phyloP scores from a whole-genome alignment of 2,329 filamentous ascomycete genomes.

The Thielaviopsis euricoi region DNA sequence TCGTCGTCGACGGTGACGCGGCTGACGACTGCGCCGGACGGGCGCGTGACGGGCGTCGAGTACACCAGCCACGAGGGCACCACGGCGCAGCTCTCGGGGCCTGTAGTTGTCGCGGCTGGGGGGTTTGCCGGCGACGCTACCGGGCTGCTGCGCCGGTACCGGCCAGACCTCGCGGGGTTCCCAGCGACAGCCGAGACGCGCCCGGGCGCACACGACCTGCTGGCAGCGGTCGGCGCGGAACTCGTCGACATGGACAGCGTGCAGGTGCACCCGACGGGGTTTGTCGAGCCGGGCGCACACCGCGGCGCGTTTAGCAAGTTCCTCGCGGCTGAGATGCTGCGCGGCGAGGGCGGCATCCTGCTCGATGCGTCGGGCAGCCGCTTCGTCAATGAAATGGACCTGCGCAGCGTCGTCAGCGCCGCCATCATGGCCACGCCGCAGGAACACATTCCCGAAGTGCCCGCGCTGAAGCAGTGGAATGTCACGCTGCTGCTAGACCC shows the following conservation, averaged over 20 bases:
- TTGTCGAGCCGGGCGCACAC: slow-evolving; percentile 37
- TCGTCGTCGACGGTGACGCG: slow-evolving; percentile 36
- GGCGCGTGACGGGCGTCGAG: slow-evolving; percentile 33
- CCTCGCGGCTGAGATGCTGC: slow-evolving; percentile 44
- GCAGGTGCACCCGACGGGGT: slow-evolving; percentile 49
- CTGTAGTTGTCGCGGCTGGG: slow-evolving; percentile 43
- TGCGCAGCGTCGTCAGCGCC: slow-evolving; percentile 36
- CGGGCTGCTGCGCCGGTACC: slow-evolving; percentile 37
- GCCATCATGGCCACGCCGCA: slow-evolving; percentile 25
- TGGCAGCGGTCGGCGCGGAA: slow-evolving; percentile 24
- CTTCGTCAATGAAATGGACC: slow-evolving; percentile 49
- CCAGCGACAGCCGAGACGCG: slow-evolving; percentile 47
- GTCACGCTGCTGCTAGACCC: slow-evolving; percentile 43
- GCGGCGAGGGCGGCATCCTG: slow-evolving; percentile 45
- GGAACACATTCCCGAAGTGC: neutral
- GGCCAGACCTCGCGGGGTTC: slow-evolving; percentile 40
- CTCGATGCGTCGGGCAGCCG: slow-evolving; percentile 29
- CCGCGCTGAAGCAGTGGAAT: slow-evolving; percentile 35
- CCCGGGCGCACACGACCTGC: slow-evolving; percentile 33
- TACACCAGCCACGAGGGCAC: slow-evolving; percentile 22
- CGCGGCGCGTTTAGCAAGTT: slow-evolving; percentile 36
- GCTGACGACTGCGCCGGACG: slow-evolving; percentile 21
- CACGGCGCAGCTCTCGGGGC: slow-evolving; percentile 27
- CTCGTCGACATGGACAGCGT: slow-evolving; percentile 38
- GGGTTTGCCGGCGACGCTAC: slow-evolving; percentile 46